Base-by-base conservation (phyloP, 2,329 filamentous ascomycete genomes). In the Myriosclerotinia curreyana region DNA sequence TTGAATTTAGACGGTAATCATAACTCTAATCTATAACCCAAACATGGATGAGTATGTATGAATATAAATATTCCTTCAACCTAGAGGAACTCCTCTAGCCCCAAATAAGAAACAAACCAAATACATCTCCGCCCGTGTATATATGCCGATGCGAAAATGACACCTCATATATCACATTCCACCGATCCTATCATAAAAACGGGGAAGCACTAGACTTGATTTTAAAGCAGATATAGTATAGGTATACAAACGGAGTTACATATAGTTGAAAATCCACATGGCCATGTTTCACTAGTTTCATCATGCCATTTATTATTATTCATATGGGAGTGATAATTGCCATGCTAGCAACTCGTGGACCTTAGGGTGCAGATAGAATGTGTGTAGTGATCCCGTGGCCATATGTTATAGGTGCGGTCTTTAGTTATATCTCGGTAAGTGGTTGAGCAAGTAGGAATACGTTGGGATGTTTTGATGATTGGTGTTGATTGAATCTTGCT, bases 351-450 rank as follows among this genome's bases (percentile, higher is more conserved):
- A 59, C 55, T 48, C 55, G 55, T 48, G 54, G 28, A 46, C 15
- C 20, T 42, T 2, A 3, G 5, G 28, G 28, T 31, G 28, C 28
- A 31, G 28, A 31, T 31, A 25, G 54, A 34, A 34, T 56, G 54
- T 22, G 54, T 22, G 40, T 34, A 36, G 42, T 59, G 55, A 59
- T 48, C 55, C 55, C 55, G 42, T 59, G 55, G 42, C 55, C 55
- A 48, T 59, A 42, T 58, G 42, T 25, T 36, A 36, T 14, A 22
- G 25, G 44, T 56, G 38, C 38, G 6, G 28, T 31, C 28, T 31
- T 31, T 31, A 6, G 28, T 31, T 31, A 31, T 31, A 31, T 31
- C 28, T 5, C 28, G 28, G 2, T 31, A 31, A 31, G 28, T 31
- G 5, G 2, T 31, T 31, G n/a, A n/a, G n/a, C n/a, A n/a, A n/a